Evolutionary conservation across 768 basidiomycete species (phyloP), one percentile per base, ranked within the genome.

Genomic region (Phaffia australis): DNA sequence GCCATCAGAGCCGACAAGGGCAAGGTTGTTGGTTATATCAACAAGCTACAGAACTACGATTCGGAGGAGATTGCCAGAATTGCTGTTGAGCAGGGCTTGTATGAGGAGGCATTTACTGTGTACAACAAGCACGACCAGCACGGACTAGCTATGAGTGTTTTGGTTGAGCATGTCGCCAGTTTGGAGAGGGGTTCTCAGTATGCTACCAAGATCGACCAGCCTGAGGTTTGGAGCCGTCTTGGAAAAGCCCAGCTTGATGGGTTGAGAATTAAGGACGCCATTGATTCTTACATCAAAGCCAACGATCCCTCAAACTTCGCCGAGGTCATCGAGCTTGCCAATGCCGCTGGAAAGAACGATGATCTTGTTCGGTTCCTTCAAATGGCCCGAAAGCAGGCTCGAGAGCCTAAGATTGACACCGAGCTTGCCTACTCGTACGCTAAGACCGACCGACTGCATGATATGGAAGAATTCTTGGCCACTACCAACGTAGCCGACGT

Each of bases 211-310:
- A 87, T 97, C 77, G 89, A 97, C 79, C 83, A 85, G 75, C 91
- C 95, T 47, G 91, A 89, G 71, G 94, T 98, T 19, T 99, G 95
- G 95, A 91, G 88, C 71, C 79, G 95, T 60, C 83, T 99, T 70
- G 95, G 89, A n/a, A 99, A 99, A 77, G 95, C 95, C 25, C 95
- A 99, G 76, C 83, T 99, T 59, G 95, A 99, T 74, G 95, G 95
- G 71, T 83, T 98, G 60, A 89, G 95, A 52, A 89, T 99, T 79
- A 98, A 97, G 78, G 94, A 99, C 73, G 85, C 94, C 16, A 97
- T 99, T 71, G 91, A 98, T 74, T 97, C 94, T 30, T 98, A 98
- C 77, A 92, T 94, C 83, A 93, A 92, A 81, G 91, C 94, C 18
- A 87, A 89, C 72, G 94, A 98, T 75, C 86, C 94, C 4, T 83